Conservation (phyloP, 352 stramenopile genomes). For the Phytophthora fragariaefolia region DNA sequence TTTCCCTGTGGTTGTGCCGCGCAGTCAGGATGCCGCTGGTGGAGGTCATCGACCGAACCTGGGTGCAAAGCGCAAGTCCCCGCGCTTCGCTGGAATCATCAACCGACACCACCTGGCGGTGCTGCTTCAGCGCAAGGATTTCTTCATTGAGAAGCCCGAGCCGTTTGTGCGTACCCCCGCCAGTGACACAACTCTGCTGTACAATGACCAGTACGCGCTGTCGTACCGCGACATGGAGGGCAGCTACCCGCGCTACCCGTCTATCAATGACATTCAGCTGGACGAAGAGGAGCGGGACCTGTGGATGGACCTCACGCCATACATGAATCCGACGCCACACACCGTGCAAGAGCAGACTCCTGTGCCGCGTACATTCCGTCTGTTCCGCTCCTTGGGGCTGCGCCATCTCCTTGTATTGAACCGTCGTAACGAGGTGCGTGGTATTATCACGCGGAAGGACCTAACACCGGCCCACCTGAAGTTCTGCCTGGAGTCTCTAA, state of each 20-base stretch:
- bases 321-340: conserved; percentile 97
- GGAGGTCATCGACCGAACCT: conserved; percentile 32
- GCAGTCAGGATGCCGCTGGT: conserved; percentile 44
- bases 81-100: conserved; percentile 79
- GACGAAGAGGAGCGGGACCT: conserved; percentile 90
- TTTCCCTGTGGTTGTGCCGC: conserved; percentile 77
- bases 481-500: conserved; percentile 76
- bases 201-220: conserved; percentile 88
- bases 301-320: conserved; percentile 96
- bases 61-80: conserved; percentile 33
- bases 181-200: conserved; percentile 80
- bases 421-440: conserved; percentile 88
- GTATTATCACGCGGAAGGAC: conserved; percentile 90
- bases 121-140: conserved; percentile 87
- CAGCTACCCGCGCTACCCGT: conserved; percentile 81
- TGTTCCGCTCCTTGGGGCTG: conserved; percentile 98
- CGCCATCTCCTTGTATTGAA: conserved; percentile 95
- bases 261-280: conserved; percentile 88
- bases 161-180: conserved; percentile 83
- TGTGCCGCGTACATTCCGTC: conserved; percentile 94
- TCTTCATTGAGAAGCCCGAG: conserved; percentile 78
- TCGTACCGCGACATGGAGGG: conserved; percentile 88
- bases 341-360: conserved; percentile 95
- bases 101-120: conserved; percentile 80
- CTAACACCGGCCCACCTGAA: conserved; percentile 86